Evolutionary conservation across 1,139 yeast species (phyloP).

Genomic region (Arxiozyma heterogenica): DNA sequence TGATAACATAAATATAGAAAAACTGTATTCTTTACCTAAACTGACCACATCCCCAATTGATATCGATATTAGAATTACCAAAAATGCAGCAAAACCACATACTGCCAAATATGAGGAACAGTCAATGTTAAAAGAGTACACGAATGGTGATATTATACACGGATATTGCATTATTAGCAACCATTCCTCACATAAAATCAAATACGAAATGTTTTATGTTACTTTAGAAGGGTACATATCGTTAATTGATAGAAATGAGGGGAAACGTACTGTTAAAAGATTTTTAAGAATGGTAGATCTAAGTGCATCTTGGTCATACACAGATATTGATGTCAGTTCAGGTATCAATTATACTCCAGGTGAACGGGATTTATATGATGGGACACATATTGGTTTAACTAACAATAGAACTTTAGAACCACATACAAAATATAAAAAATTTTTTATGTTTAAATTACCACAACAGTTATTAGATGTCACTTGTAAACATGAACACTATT

Average conservation of each 20-base stretch:
- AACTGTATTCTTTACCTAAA: slow-evolving; percentile 30
- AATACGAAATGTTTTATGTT: slow-evolving; percentile 51
- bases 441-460: slow-evolving; percentile 58
- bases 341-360: slow-evolving; percentile 44
- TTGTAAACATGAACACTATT: slow-evolving; percentile 45
- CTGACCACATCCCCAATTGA: slow-evolving; percentile 26
- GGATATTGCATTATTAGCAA: slow-evolving; percentile 46
- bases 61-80: slow-evolving; percentile 33
- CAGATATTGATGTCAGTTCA: slow-evolving; percentile 34
- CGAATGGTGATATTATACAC: slow-evolving; percentile 47
- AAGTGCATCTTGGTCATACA: slow-evolving; percentile 37
- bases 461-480: slow-evolving; percentile 45
- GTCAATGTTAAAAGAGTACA: slow-evolving; percentile 38
- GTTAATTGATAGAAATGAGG: slow-evolving; percentile 26
- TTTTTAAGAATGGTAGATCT: slow-evolving; percentile 38
- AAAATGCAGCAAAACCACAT: slow-evolving; percentile 30
- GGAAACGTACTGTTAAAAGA: slow-evolving; percentile 30
- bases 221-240: slow-evolving; percentile 44
- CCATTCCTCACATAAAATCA: slow-evolving; percentile 34
- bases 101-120: slow-evolving; percentile 27
- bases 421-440: slow-evolving; percentile 46
- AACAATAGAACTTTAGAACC: slow-evolving; percentile 45
- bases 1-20: slow-evolving; percentile 31
- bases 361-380: slow-evolving; percentile 39
- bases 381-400: slow-evolving; percentile 41